Conservation (phyloP, 192 early-diverging fungal genomes). For the Rhizophagus prolifer region DNA sequence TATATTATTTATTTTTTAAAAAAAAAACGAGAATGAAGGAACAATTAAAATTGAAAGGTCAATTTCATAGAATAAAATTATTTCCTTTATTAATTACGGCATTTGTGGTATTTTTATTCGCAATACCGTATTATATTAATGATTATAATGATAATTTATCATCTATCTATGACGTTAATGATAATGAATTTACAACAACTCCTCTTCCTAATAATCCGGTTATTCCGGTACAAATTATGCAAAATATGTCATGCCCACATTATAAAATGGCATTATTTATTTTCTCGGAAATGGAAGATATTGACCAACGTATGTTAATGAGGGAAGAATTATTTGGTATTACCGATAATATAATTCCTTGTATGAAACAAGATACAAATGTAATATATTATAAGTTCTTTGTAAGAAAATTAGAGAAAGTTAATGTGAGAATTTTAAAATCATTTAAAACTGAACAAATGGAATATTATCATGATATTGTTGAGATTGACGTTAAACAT, state of each 20-base stretch:
- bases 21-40: not conserved
- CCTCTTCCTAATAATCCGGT: not conserved
- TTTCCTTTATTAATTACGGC: not conserved
- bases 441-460: conserved; percentile 47
- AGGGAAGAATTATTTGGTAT: conserved; percentile 56
- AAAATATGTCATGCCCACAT: conserved; percentile 14
- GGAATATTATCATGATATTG: conserved; percentile 51
- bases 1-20: no score
- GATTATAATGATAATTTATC: no score
- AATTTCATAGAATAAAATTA: not conserved
- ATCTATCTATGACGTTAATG: no score
- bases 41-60: not conserved
- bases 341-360: conserved; percentile 51
- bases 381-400: conserved; percentile 51
- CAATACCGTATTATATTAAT: not conserved
- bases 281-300: conserved; percentile 39
- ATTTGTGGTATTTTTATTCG: not conserved
- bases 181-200: no score
- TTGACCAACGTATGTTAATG: conserved; percentile 46
- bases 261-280: conserved; percentile 51
- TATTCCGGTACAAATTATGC: not conserved
- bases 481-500: conserved; percentile 16
- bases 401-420: conserved; percentile 26
- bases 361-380: conserved; percentile 40
- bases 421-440: conserved; percentile 23